Percentiles rank a stretch among this genome's conserved stretches.
These are phyloP conservation scores for Golubevia pallescens DNA, from an alignment of 1,284 basidiomycete species.

Conservation along the genomic window DNA sequence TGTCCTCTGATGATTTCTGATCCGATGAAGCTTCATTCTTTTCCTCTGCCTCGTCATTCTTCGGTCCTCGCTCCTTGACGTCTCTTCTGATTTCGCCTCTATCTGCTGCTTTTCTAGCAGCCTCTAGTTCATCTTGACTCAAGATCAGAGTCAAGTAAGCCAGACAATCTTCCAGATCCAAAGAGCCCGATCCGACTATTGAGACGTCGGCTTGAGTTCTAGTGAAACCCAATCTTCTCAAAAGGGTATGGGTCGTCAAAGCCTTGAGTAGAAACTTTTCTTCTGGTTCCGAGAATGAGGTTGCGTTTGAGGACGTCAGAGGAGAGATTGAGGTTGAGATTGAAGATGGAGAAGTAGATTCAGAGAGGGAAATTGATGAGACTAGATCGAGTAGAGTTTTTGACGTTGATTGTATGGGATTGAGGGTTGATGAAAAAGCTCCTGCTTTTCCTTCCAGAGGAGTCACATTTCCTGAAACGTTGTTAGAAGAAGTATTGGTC, in stretches of 20 bases:
- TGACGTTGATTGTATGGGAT: background rate
- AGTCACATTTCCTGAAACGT: background rate
- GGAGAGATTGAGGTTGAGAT: background rate
- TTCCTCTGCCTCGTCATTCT: background rate
- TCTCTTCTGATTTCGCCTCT: background rate
- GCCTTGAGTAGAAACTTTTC: slow-evolving; percentile 35
- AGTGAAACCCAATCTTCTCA: slow-evolving; percentile 53
- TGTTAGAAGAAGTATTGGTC: background rate
- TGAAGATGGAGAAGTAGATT: background rate
- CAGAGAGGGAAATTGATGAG: background rate
- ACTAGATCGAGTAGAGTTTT: background rate
- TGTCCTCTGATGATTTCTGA: background rate
- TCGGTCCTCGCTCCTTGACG: too few relatives aligned
- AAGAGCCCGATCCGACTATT: slow-evolving; percentile 27
- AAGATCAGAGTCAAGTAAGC: slow-evolving; percentile 38
- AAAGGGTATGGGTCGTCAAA: slow-evolving; percentile 39
- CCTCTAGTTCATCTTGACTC: background rate
- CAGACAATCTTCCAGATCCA: slow-evolving; percentile 53
- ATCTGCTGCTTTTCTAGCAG: background rate
- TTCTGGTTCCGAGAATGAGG: background rate
- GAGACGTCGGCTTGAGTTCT: slow-evolving; percentile 37
- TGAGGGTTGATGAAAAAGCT: background rate
- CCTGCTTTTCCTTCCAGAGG: background rate
- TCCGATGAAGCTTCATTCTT: background rate
- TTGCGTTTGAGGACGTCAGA: background rate